These are phyloP conservation scores for Puccinia novopanici DNA, from an alignment of 1,284 basidiomycete genomes.

Conservation along the genomic window DNA sequence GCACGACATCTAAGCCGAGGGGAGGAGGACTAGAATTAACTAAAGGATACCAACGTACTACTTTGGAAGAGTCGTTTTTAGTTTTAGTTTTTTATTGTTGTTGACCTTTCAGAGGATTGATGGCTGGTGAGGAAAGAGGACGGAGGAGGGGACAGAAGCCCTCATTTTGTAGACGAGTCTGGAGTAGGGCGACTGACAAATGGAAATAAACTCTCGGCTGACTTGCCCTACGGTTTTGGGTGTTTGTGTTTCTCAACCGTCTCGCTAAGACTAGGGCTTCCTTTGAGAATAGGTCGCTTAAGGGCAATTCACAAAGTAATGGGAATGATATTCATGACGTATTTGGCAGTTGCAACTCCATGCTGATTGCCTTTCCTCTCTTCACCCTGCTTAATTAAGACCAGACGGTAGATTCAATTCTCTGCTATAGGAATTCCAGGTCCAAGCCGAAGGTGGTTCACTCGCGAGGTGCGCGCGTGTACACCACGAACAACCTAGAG, in stretches of 20 bases:
- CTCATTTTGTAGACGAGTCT: slow-evolving; percentile 31
- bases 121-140: slow-evolving; percentile 13
- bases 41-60: background rate
- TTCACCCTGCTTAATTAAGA: no score
- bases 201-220: background rate
- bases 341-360: slow-evolving; percentile 11
- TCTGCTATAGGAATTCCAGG: no score
- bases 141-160: background rate
- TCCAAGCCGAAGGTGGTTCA: background rate
- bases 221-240: background rate
- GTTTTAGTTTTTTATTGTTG: background rate
- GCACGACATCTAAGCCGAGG: no score
- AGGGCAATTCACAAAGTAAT: background rate
- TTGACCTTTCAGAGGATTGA: slow-evolving; percentile 14
- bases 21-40: background rate
- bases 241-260: background rate
- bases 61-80: background rate
- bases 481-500: background rate
- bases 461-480: background rate
- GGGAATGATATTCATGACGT: background rate
- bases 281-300: slow-evolving; percentile 2
- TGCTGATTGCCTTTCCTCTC: no score
- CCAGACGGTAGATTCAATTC: no score
- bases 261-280: background rate
- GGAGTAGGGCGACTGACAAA: background rate